These are phyloP conservation scores for Cladosporium sp. DNA, from an alignment of 2,329 filamentous ascomycete genomes.

Conservation along the genomic window DNA sequence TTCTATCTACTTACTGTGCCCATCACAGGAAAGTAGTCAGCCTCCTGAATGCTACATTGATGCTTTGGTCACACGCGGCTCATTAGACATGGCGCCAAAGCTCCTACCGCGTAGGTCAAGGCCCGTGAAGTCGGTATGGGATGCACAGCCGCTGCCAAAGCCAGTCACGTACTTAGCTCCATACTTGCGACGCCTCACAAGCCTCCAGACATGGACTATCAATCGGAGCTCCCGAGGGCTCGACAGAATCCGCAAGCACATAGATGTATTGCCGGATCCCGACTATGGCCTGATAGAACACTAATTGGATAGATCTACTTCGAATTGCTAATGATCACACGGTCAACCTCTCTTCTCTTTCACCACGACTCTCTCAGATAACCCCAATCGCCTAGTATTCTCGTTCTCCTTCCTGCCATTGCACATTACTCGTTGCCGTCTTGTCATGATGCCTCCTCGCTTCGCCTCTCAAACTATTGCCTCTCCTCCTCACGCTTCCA, in stretches of 20 bases:
- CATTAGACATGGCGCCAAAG: background rate
- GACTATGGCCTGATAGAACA: no score
- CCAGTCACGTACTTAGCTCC: background rate
- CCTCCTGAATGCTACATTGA: background rate
- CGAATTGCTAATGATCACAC: background rate
- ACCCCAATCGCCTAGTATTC: background rate
- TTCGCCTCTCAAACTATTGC: background rate
- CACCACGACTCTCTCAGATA: background rate
- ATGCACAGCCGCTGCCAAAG: background rate
- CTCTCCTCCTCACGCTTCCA: conserved; percentile 1
- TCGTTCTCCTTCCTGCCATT: background rate
- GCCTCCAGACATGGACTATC: background rate
- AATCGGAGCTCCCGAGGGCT: background rate
- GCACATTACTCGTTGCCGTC: background rate
- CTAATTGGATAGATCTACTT: background rate
- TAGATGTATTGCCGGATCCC: background rate
- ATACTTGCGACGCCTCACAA: background rate
- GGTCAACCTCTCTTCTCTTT: background rate
- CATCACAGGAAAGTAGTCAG: background rate
- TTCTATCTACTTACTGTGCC: background rate
- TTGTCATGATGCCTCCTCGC: background rate
- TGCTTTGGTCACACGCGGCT: background rate
- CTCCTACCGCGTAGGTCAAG: background rate
- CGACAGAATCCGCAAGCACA: background rate
- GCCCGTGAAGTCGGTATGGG: background rate